Base-by-base conservation (phyloP, 2,329 filamentous ascomycete genomes). In the Ceratocystis destructans region DNA sequence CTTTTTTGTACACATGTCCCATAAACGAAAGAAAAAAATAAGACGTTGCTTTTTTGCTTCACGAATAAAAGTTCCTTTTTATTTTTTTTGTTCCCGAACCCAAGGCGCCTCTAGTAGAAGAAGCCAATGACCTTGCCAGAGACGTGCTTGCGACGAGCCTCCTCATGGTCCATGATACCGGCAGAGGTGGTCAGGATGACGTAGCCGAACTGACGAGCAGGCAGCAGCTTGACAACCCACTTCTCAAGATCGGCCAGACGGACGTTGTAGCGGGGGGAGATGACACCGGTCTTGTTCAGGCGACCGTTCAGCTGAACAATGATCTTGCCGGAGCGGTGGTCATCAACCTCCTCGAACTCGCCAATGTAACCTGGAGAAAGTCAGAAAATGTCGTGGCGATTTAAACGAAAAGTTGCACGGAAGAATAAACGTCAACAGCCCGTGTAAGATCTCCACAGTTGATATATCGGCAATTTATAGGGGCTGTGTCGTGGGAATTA, bases 401-500 rank as follows among this genome's bases (percentile, higher is more conserved):
- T 86, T 95, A 96, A 96, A 96, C 87, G 87, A 89, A 84, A 82
- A 80, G 88, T 86, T 81, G 91, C 88, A 94, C 81, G 78, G 77
- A 69, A 68, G 53, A 66, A 70, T 68, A 71, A 79, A 78, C 81
- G 80, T 89, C 75, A 73, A 73, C 87, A 87, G 86, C 90, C 95
- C 88, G 88, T 96, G 91, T 96, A 96, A 96, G 91, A 93, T 88
- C 87, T 85, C 87, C 87, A 78, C 78, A 75, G 76, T 89, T 81
- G 78, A 94, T 99, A 80, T 99, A 89, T 95, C 94, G 93, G 90
- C 86, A 86, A 95, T 86, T 97, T 97, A 99, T 97, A 99, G 90
- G 92, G 90, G 93, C 90, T 86, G 87, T 83, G 87, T 88, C 89
- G 91, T 96, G 79, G 83, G 77, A 72, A 72, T 71, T 78, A 84